A percentile compares a stretch with the other conserved stretches of the same genome.
Evolutionary conservation across 192 early-diverging fungal genomes (phyloP).

Genomic region (Thoreauomyces humboldtii): DNA sequence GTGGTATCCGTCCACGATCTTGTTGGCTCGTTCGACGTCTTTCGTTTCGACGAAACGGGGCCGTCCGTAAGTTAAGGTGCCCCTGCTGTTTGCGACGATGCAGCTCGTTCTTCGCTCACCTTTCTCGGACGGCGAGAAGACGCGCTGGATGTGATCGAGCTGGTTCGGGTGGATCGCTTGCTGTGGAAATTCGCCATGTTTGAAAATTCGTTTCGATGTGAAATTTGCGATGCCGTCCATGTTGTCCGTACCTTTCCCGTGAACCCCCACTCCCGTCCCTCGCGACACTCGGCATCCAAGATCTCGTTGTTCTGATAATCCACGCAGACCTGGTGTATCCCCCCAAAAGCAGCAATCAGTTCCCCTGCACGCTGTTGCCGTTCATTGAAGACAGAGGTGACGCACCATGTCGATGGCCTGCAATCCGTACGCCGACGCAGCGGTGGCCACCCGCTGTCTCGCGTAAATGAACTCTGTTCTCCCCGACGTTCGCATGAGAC

Average conservation of each 20-base stretch:
- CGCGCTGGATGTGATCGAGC: conserved; percentile 75
- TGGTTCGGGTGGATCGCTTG: conserved; percentile 94
- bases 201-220: too few relatives aligned
- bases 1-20: conserved; percentile 71
- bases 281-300: conserved; percentile 72
- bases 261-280: conserved; percentile 90
- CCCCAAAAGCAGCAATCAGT: not conserved
- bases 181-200: too few relatives aligned
- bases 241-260: conserved; percentile 74
- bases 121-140: conserved; percentile 70
- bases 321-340: conserved; percentile 59
- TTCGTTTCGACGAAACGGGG: too few relatives aligned
- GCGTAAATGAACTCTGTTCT: conserved; percentile 78
- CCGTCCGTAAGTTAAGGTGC: too few relatives aligned
- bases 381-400: too few relatives aligned
- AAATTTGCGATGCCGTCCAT: too few relatives aligned
- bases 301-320: conserved; percentile 63
- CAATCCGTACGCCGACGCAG: conserved; percentile 77
- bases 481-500: conserved; percentile 68
- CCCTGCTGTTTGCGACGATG: too few relatives aligned
- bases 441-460: conserved; percentile 72
- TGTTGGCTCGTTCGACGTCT: conserved; percentile 65
- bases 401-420: conserved; percentile 90
- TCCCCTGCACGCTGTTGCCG: too few relatives aligned
- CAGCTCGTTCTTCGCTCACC: conserved; percentile 47